Conservation (phyloP, 2,329 filamentous ascomycete species). For the Orbilia ellipsospora region DNA sequence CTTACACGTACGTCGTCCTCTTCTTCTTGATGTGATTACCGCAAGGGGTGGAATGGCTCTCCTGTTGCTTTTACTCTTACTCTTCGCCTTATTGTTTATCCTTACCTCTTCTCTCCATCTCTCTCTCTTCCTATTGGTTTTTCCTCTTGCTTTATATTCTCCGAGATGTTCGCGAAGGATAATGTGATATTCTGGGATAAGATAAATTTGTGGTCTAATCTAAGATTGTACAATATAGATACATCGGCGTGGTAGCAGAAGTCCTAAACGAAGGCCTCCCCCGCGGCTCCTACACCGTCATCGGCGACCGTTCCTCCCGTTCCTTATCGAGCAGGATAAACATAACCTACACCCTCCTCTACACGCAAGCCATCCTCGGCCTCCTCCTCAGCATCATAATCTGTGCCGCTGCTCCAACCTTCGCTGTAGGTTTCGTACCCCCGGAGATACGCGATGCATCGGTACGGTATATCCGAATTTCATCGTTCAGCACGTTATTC, state of each 20-base stretch:
- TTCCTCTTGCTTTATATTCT: too few relatives aligned
- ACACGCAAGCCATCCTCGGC: slow-evolving; percentile 71
- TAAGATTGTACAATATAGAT: too few relatives aligned
- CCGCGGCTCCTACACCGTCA: slow-evolving; percentile 74
- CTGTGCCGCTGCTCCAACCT: slow-evolving; percentile 66
- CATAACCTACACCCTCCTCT: slow-evolving; percentile 72
- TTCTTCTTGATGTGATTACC: too few relatives aligned
- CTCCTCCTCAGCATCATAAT: slow-evolving; percentile 72
- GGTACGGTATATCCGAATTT: slow-evolving; percentile 73
- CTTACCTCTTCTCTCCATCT: neutral
- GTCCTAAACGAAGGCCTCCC: slow-evolving; percentile 79
- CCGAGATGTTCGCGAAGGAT: too few relatives aligned
- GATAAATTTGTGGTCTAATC: too few relatives aligned
- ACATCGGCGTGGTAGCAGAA: slow-evolving; percentile 74
- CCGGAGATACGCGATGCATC: slow-evolving; percentile 68
- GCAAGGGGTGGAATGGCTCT: too few relatives aligned
- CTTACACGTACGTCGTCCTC: slow-evolving; percentile 55
- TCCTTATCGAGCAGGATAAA: slow-evolving; percentile 67
- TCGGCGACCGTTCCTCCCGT: slow-evolving; percentile 72
- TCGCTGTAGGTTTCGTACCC: slow-evolving; percentile 74
- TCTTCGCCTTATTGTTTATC: neutral
- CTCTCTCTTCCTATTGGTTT: neutral
- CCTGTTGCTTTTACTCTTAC: too few relatives aligned
- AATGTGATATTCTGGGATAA: too few relatives aligned
- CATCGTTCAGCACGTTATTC: slow-evolving; percentile 72